A percentile compares a stretch with the other conserved stretches of the same genome.
Conservation (phyloP, 805 yeast genomes). For the Kodamaea lidongshanica region DNA sequence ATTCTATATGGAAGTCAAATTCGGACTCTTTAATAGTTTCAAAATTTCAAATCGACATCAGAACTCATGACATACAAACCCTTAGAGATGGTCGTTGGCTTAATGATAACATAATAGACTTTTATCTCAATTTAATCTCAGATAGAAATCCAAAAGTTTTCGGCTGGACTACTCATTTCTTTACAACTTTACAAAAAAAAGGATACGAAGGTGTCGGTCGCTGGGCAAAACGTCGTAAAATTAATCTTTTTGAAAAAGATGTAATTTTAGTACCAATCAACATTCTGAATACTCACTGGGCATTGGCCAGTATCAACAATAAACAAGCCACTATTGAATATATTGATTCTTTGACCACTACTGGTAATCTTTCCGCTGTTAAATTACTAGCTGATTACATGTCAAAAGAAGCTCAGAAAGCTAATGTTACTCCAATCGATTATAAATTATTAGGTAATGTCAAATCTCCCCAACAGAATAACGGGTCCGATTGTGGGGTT, state of each 20-base stretch:
- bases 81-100: slow-evolving; percentile 73
- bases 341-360: slow-evolving; percentile 65
- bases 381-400: slow-evolving; percentile 54
- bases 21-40: slow-evolving; percentile 21
- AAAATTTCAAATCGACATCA: slow-evolving; percentile 51
- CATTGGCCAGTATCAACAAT: slow-evolving; percentile 72
- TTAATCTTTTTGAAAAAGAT: slow-evolving; percentile 57
- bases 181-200: slow-evolving; percentile 56
- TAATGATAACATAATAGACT: slow-evolving; percentile 86
- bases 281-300: slow-evolving; percentile 83
- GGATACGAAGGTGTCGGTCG: slow-evolving; percentile 79
- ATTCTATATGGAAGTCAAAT: slow-evolving; percentile 25
- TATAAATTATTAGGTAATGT: slow-evolving; percentile 23
- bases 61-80: slow-evolving; percentile 63
- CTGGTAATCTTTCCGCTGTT: slow-evolving; percentile 39
- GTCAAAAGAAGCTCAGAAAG: slow-evolving; percentile 56
- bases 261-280: slow-evolving; percentile 82
- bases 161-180: slow-evolving; percentile 86
- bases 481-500: slow-evolving; percentile 94
- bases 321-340: slow-evolving; percentile 52
- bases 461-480: slow-evolving; percentile 72
- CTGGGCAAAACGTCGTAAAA: slow-evolving; percentile 77
- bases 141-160: slow-evolving; percentile 42
- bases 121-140: slow-evolving; percentile 55
- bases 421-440: slow-evolving; percentile 16